Evolutionary conservation across 2,329 filamentous ascomycete species (phyloP).

Genomic region (Cladobotryum protrusum): DNA sequence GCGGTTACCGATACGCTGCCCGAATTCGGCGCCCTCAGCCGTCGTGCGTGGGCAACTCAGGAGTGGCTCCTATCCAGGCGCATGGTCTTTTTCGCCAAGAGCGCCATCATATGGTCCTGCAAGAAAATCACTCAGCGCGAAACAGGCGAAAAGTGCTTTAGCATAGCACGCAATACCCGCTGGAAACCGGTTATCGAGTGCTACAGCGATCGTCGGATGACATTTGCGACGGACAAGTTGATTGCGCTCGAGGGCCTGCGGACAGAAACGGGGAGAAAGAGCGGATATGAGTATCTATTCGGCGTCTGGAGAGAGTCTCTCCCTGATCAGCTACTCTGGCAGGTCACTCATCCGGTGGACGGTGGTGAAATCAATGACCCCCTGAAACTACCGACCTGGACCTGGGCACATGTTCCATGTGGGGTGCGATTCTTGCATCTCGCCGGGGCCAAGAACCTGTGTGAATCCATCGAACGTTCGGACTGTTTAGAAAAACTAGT

Average conservation of each 20-base stretch:
- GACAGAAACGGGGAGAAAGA: constrained; percentile 9
- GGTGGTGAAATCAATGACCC: constrained; percentile 1
- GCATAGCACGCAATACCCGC: constrained; percentile 14
- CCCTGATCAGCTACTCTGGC: constrained; percentile 15
- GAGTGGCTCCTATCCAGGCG: constrained; percentile 17
- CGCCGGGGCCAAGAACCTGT: constrained; percentile 12
- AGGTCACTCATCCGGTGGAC: constrained; percentile 6
- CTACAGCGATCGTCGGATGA: constrained; percentile 14
- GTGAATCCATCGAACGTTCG: constrained; percentile 1
- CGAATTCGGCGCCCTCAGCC: constrained; percentile 14
- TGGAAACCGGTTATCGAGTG: constrained; percentile 14
- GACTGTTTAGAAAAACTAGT: background rate
- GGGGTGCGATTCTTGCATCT: constrained; percentile 13
- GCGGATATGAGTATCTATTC: constrained; percentile 9
- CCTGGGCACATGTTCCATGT: constrained; percentile 13
- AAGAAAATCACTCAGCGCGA: constrained; percentile 16
- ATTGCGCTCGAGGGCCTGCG: constrained; percentile 14
- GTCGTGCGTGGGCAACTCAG: constrained; percentile 15
- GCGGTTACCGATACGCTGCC: constrained; percentile 12
- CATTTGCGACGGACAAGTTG: constrained; percentile 13
- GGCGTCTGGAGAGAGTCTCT: constrained; percentile 14
- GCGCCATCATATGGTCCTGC: constrained; percentile 15
- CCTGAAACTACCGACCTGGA: constrained; percentile 13
- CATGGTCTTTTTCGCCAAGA: constrained; percentile 16
- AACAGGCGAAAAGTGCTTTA: constrained; percentile 16